These are phyloP conservation scores for Hansfordia pulvinata DNA, from an alignment of 2,329 filamentous ascomycete species.

Conservation along the genomic window DNA sequence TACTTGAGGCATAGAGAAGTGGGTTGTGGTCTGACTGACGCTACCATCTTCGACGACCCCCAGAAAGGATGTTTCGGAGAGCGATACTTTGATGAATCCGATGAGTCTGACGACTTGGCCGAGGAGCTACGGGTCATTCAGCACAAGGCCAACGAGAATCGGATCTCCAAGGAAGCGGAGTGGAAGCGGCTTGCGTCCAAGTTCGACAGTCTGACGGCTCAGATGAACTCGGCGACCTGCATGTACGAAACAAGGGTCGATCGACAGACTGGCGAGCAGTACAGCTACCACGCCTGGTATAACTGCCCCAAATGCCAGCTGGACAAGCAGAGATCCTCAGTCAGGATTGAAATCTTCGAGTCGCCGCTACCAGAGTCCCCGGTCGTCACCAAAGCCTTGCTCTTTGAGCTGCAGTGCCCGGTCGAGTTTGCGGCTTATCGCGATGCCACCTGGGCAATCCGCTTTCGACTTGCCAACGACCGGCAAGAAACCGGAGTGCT, in stretches of 20 bases:
- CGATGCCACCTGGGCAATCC: slow-evolving; percentile 24
- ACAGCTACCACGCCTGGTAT: slow-evolving; percentile 10
- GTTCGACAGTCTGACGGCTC: slow-evolving; percentile 17
- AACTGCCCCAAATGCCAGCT: slow-evolving; percentile 23
- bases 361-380: slow-evolving; percentile 21
- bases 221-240: slow-evolving; percentile 17
- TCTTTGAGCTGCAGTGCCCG: slow-evolving; percentile 27
- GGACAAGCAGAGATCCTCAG: slow-evolving; percentile 10
- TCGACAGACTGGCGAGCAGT: slow-evolving; percentile 3
- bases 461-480: slow-evolving; percentile 14
- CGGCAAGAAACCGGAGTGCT: slow-evolving; percentile 4
- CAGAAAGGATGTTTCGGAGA: slow-evolving; percentile 29
- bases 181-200: slow-evolving; percentile 15
- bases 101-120: slow-evolving; percentile 8
- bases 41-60: slow-evolving; percentile 34
- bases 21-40: slow-evolving; percentile 7
- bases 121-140: slow-evolving; percentile 10
- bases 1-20: slow-evolving; percentile 28
- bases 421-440: slow-evolving; percentile 21
- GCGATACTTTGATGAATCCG: slow-evolving; percentile 26
- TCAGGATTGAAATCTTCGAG: slow-evolving; percentile 25
- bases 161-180: slow-evolving; percentile 15
- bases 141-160: slow-evolving; percentile 5
- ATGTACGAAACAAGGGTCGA: too few relatives aligned
- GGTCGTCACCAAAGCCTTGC: slow-evolving; percentile 16